These are phyloP conservation scores for Fistulifera pelliculosa DNA, from an alignment of 108 stramenopile genomes.

Conservation along the genomic window DNA sequence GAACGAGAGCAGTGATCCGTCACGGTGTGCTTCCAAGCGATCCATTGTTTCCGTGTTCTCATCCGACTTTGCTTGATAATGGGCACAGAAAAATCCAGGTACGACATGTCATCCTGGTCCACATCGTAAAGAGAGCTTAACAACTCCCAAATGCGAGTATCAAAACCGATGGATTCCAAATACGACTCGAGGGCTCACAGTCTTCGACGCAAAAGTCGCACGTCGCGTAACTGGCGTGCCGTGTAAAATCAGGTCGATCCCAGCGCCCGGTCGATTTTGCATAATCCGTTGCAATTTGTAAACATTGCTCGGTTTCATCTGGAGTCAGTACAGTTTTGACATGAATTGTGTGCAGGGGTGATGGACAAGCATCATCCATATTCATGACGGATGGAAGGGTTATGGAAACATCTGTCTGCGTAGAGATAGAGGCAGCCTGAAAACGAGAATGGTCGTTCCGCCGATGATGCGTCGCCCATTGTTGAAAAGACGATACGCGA, in stretches of 20 bases:
- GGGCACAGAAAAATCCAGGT: constrained; percentile 65
- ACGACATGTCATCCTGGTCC: constrained; percentile 42
- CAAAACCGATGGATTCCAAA: constrained; percentile 38
- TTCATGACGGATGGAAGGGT: neutral
- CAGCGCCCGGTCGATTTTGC: constrained; percentile 44
- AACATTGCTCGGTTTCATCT: constrained; percentile 33
- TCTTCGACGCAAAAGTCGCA: constrained; percentile 72
- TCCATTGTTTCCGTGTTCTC: constrained; percentile 44
- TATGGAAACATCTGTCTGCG: too few relatives aligned
- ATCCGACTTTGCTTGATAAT: constrained; percentile 46
- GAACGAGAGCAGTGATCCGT: constrained; percentile 63
- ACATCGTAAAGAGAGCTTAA: constrained; percentile 39
- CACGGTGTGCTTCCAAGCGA: constrained; percentile 59
- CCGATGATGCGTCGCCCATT: too few relatives aligned
- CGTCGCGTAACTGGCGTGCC: constrained; percentile 58
- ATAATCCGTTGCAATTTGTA: constrained; percentile 31
- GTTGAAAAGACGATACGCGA: too few relatives aligned
- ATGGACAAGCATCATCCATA: constrained; percentile 33
- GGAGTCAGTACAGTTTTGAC: constrained; percentile 32
- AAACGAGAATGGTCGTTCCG: too few relatives aligned
- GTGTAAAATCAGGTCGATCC: constrained; percentile 40
- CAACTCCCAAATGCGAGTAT: constrained; percentile 30
- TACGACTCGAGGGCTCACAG: constrained; percentile 29
- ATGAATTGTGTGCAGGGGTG: constrained; percentile 53
- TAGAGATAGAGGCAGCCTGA: too few relatives aligned